A percentile compares a stretch with the other conserved stretches of the same genome.
Conservation (phyloP, 176 grass and related monocot species). For the Carex littledalei region DNA sequence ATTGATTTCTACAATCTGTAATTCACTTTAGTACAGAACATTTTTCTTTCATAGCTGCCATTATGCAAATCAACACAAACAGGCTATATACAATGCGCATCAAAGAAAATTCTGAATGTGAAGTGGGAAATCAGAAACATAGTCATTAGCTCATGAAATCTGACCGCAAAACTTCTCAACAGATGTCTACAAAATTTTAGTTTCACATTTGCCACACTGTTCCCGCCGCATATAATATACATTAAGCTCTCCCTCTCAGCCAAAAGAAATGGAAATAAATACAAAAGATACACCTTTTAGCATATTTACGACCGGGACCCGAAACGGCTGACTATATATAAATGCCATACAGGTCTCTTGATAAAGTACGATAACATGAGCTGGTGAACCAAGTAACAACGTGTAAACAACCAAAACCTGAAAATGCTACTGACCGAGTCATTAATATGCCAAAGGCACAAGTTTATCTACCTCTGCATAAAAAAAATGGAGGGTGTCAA, state of each 20-base stretch:
- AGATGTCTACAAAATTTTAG: slow-evolving; percentile 21
- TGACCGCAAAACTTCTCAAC: slow-evolving; percentile 3
- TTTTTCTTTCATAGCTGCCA: background rate
- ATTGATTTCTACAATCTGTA: background rate
- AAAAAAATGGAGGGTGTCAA: background rate
- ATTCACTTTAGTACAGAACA: background rate
- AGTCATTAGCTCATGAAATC: background rate
- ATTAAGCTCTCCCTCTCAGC: slow-evolving; percentile 21
- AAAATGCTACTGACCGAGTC: slow-evolving; percentile 1
- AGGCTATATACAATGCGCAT: background rate
- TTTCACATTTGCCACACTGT: background rate
- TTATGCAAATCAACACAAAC: background rate
- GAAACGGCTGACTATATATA: slow-evolving; percentile 3
- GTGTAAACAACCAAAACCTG: slow-evolving; percentile 9
- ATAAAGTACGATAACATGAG: background rate
- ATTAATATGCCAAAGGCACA: slow-evolving; percentile 10
- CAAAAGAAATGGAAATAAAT: slow-evolving; percentile 1
- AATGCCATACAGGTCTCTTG: background rate
- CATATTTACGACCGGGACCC: background rate
- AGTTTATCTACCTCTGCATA: background rate
- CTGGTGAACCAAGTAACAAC: background rate
- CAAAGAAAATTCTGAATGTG: background rate
- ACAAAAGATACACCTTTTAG: slow-evolving; percentile 17
- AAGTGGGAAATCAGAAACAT: background rate
- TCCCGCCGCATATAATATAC: background rate